These are phyloP conservation scores for Dipteronia sinensis DNA, from an alignment of 345 rosid genomes.

Conservation along the genomic window DNA sequence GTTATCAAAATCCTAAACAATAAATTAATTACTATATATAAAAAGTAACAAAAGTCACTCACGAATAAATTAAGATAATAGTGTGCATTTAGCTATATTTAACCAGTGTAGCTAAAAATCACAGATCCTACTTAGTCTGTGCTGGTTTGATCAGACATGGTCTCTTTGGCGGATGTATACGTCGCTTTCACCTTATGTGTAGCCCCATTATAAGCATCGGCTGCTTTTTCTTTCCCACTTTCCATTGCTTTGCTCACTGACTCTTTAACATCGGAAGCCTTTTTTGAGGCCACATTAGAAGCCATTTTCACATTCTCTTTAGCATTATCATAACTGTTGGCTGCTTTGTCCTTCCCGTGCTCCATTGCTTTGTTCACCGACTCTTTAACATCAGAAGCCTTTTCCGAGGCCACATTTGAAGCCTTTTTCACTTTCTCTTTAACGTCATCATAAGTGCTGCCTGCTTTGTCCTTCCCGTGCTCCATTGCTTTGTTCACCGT, in stretches of 20 bases:
- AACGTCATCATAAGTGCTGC: conserved; percentile 8
- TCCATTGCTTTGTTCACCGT: too few relatives aligned
- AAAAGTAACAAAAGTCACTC: conserved; percentile 9
- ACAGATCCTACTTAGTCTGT: conserved; percentile 17
- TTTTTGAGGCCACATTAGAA: conserved; percentile 14
- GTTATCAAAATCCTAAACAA: neutral
- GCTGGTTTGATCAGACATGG: neutral
- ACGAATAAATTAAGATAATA: conserved; percentile 9
- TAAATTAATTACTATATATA: neutral
- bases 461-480: too few relatives aligned
- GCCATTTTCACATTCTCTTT: conserved; percentile 6
- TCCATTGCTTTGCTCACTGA: conserved; percentile 2
- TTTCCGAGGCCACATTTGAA: conserved; percentile 15
- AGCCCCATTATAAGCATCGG: conserved; percentile 27
- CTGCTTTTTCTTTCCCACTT: conserved; percentile 23
- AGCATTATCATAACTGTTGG: conserved; percentile 21
- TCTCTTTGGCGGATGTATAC: conserved; percentile 46
- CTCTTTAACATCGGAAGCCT: conserved; percentile 22
- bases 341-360: conserved; percentile 31
- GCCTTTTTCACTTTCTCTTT: conserved; percentile 5
- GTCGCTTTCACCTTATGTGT: conserved; percentile 37
- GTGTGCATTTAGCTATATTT: neutral
- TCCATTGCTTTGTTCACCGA: conserved; percentile 21
- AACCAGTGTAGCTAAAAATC: conserved; percentile 14
- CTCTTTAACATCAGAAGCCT: conserved; percentile 9